phyloP scores from a whole-genome alignment of 257 asterid species.

The Ajuga chamaepitys region DNA sequence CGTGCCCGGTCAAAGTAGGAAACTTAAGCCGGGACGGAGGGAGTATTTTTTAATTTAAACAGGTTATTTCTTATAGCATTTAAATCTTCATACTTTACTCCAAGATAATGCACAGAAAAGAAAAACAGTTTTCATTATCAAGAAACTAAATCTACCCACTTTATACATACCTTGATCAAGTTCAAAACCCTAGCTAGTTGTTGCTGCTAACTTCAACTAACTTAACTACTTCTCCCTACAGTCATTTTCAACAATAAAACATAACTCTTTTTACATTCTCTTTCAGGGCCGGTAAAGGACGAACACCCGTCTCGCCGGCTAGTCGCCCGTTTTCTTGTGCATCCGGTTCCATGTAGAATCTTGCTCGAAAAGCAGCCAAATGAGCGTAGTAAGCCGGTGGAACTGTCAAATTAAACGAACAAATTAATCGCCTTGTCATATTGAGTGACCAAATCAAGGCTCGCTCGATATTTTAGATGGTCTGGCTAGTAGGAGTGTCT shows the following conservation, averaged over 20 bases:
- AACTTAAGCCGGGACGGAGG: too few relatives aligned
- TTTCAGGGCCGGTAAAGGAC: constrained; percentile 84
- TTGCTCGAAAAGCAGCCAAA: constrained; percentile 90
- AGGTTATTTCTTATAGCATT: too few relatives aligned
- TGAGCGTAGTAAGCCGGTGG: constrained; percentile 99
- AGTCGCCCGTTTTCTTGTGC: constrained; percentile 38
- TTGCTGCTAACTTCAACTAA: not conserved
- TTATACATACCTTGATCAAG: constrained; percentile 24
- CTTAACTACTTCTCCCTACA: not conserved
- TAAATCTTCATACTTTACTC: too few relatives aligned
- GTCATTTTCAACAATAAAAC: constrained; percentile 65
- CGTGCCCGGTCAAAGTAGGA: too few relatives aligned
- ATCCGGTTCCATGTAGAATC: constrained; percentile 95
- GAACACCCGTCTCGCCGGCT: constrained; percentile 59
- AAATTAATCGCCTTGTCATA: too few relatives aligned
- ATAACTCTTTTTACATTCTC: constrained; percentile 95
- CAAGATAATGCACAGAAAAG: not conserved
- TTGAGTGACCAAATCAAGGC: too few relatives aligned
- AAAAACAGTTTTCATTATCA: not conserved
- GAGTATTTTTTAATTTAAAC: too few relatives aligned
- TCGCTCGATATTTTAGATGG: too few relatives aligned
- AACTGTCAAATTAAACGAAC: constrained; percentile 32
- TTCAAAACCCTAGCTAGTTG: constrained; percentile 25
- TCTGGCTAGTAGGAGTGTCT: too few relatives aligned
- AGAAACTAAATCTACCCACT: constrained; percentile 26